These are phyloP conservation scores for Rhododendron mucronatum DNA, from an alignment of 148 eudicot genomes.

Conservation along the genomic window DNA sequence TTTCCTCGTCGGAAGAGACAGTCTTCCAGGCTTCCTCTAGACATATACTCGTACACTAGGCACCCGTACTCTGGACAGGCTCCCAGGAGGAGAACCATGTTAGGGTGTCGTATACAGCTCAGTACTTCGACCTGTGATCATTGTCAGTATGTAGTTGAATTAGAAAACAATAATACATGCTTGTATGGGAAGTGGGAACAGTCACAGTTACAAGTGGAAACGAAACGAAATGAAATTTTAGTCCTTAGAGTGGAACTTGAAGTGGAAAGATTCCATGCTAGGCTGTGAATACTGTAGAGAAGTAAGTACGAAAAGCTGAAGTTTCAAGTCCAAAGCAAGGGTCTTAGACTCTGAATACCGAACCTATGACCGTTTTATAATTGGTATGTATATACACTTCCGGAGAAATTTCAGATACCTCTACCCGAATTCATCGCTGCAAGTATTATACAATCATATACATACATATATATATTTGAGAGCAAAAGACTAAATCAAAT, in stretches of 20 bases:
- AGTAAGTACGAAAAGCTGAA: neutral
- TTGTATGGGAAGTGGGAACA: neutral
- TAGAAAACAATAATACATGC: neutral
- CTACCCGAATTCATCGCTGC: neutral
- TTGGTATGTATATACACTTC: neutral
- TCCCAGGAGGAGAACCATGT: slow-evolving; percentile 91
- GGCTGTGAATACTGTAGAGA: neutral
- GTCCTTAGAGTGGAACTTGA: neutral
- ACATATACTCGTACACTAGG: slow-evolving; percentile 88
- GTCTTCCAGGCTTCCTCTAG: slow-evolving; percentile 94
- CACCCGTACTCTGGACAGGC: slow-evolving; percentile 99
- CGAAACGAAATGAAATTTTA: neutral
- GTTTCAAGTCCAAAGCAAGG: neutral
- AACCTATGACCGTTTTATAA: neutral
- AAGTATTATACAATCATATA: neutral
- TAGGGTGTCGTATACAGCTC: slow-evolving; percentile 87
- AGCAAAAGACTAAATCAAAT: neutral
- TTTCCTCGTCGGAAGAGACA: slow-evolving; percentile 55
- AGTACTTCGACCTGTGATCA: slow-evolving; percentile 68
- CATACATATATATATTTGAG: neutral
- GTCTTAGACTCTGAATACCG: neutral
- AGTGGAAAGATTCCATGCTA: neutral
- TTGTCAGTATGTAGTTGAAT: neutral
- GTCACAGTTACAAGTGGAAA: neutral
- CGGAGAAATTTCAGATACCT: too few species aligned